Conservation (phyloP, 2,329 filamentous ascomycete species). For the Xylaria multiplex region DNA sequence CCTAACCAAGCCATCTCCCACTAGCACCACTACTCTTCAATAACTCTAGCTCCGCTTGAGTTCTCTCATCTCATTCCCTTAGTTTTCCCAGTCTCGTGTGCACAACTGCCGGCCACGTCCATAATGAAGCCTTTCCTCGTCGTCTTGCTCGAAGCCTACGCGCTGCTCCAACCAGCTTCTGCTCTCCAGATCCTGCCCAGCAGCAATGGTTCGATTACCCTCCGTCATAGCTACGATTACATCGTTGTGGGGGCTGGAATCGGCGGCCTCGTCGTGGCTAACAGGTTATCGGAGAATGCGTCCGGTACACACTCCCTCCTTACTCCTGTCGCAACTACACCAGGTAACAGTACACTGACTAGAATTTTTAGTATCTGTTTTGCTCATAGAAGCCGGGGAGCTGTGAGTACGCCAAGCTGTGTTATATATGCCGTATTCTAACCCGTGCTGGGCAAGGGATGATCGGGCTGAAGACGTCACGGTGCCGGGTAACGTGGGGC, state of each 20-base stretch:
- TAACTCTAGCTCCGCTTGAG: neutral
- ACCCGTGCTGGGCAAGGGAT: conserved; percentile 37
- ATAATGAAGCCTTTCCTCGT: conserved; percentile 19
- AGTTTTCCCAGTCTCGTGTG: neutral
- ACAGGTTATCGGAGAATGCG: conserved; percentile 42
- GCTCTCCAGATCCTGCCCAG: conserved; percentile 29
- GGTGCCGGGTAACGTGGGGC: conserved; percentile 42
- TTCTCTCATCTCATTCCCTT: neutral
- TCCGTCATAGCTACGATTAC: conserved; percentile 42
- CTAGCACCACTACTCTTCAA: too few relatives aligned
- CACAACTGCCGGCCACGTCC: too few relatives aligned
- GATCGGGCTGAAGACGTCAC: conserved; percentile 44
- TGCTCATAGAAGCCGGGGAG: conserved; percentile 45
- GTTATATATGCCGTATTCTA: conserved; percentile 21
- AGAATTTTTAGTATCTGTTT: conserved; percentile 39
- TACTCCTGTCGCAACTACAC: neutral
- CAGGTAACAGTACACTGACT: conserved; percentile 25
- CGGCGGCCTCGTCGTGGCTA: conserved; percentile 45
- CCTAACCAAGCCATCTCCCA: neutral
- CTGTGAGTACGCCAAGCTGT: conserved; percentile 38
- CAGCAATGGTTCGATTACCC: conserved; percentile 28
- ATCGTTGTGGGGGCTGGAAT: conserved; percentile 45
- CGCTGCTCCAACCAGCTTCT: conserved; percentile 33
- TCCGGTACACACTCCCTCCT: conserved; percentile 32
- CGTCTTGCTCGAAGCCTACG: conserved; percentile 8